Conservation (phyloP, 106 monocot genomes). For the Narthecium ossifragum region DNA sequence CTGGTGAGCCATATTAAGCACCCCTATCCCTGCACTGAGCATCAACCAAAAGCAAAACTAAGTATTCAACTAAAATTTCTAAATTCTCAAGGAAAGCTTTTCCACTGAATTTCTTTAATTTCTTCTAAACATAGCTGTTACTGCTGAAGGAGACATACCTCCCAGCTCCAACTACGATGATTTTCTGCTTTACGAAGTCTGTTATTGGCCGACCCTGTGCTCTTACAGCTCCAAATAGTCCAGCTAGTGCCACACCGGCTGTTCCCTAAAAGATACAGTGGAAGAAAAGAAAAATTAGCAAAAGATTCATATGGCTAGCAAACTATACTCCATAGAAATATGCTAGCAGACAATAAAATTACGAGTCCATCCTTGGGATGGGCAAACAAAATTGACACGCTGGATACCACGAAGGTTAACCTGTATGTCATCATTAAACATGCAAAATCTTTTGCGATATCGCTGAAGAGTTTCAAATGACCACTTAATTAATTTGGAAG, state of each 20-base stretch:
- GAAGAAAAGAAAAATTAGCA: constrained; percentile 1
- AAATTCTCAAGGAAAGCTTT: no score
- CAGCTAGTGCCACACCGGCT: constrained; percentile 98
- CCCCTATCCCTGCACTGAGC: constrained; percentile 98
- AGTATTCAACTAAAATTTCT: no score
- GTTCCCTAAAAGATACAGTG: constrained; percentile 58
- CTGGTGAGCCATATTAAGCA: constrained; percentile 89
- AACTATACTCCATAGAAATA: background rate
- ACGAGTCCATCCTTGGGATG: no score
- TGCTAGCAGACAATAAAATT: no score
- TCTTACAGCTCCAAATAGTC: constrained; percentile 86
- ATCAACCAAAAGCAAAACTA: constrained; percentile 11
- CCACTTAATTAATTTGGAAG: constrained; percentile 99
- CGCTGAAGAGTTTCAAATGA: constrained; percentile 96
- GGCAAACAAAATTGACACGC: background rate
- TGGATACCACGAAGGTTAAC: constrained; percentile 23
- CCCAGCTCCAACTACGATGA: constrained; percentile 98
- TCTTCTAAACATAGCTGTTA: no score
- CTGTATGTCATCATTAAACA: constrained; percentile 99
- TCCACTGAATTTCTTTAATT: no score
- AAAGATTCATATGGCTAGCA: background rate
- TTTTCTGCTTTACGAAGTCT: constrained; percentile 86
- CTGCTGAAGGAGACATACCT: no score
- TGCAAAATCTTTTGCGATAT: constrained; percentile 88
- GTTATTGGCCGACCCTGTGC: constrained; percentile 78